Evolutionary conservation across 2,329 filamentous ascomycete species (phyloP), one percentile per base, ranked within the genome.

Genomic region (Fusarium goolgardi): DNA sequence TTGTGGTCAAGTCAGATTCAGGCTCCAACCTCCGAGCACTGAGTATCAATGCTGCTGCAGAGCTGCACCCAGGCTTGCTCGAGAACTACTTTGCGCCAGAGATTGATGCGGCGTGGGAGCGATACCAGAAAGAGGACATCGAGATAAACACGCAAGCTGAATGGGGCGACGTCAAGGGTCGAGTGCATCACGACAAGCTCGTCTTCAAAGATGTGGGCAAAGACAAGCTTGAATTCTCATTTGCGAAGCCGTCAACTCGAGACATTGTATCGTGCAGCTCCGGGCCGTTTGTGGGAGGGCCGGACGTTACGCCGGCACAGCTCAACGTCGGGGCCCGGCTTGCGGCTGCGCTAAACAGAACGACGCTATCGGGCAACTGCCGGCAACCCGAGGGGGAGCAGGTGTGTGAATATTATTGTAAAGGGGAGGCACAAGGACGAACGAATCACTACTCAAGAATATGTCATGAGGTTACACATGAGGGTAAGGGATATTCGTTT

Each of bases 271-370:
- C 79, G 50, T 86, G 84, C 78, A 81, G 78, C 75, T 79, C 78
- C n/a, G 88, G 88, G 0, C 85, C 88, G 1, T 90, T 90, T 77
- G 71, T 61, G 15, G 63, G 43, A 10, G 67, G 67, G 10, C 71
- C 79, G 7, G 78, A 77, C 37, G 80, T 82, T 55, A 73, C 78
- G 4, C 80, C 79, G 50, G 78, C 83, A 72, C 82, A 84, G 75
- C 85, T 86, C 62, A 88, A 89, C 40, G 85, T 94, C 57, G 89
- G 89, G 11, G 91, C 93, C 0, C 84, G 92, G n/a, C 79, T 96
- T 16, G 86, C 90, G 0, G 92, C 92, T 2, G 91, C 90, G 1
- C 87, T 95, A 73, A 93, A 94, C 78, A 85, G 92, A 23, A 89
- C 86, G 34, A 94, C 90, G 13, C 78, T 96, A 63, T 78, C 91